Base-by-base conservation (phyloP, 805 yeast genomes). In the Sugiyamaella mastotermitis region DNA sequence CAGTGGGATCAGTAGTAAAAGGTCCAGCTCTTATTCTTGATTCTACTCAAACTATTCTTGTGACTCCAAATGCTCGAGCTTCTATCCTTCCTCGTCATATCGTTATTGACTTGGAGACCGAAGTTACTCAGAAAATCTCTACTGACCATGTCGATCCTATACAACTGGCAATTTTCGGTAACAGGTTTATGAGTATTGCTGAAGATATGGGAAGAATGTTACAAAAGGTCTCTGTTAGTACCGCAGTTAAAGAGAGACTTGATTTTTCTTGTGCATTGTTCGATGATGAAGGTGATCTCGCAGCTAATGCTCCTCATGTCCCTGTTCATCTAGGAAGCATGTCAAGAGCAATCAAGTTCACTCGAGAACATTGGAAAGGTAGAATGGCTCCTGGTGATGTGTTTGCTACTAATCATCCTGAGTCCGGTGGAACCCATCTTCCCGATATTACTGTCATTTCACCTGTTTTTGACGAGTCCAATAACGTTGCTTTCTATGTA, bases 371-470 rank as follows among this genome's bases (percentile, higher is more conserved):
- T n/a, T 83, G 94, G 94, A 59, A 68, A 26, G 78, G 74, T 5
- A 74, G 73, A 45, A 54, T 84, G 28, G 65, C 68, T 40, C 77
- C 75, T 3, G 94, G 94, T 17, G 94, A 84, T 59, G 85, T 82
- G 3, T 48, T 84, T 2, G 76, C 80, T 3, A 77, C 88, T 0
- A 84, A 84, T 53, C 92, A 83, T 50, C 95, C 95, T 2, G 77
- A 77, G 15, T 76, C 75, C 35, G 90, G 90, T n/a, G 94, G 94
- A 3, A 81, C 92, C 0, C 95, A 84, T 61, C 64, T 84, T 41
- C 94, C 94, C 0, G 95, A 84, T 62, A 86, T 88, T 46, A 88
- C 97, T 0, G 94, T 88, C 10, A 79, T 90, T 31, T 83, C 96
- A 0, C 97, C 97, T 0, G 87, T 88, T 1, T 82, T 85, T 54